Conservation (phyloP, 345 rosid species). For the Populus deltoides region DNA sequence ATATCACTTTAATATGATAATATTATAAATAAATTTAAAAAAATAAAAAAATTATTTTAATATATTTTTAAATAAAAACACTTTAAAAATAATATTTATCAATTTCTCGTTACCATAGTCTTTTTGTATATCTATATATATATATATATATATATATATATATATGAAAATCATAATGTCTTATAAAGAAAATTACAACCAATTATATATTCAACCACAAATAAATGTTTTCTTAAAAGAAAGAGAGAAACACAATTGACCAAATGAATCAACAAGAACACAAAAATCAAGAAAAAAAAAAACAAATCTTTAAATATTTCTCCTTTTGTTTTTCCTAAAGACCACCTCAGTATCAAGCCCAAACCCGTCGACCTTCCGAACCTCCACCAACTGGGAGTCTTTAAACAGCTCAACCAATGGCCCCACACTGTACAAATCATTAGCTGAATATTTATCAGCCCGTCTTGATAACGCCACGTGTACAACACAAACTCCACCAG, state of each 20-base stretch:
- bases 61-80: no score
- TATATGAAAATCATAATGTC: no score
- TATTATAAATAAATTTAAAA: no score
- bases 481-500: constrained; percentile 35
- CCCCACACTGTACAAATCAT: constrained; percentile 36
- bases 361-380: constrained; percentile 33
- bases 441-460: constrained; percentile 43
- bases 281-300: neutral
- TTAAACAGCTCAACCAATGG: constrained; percentile 30
- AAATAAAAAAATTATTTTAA: no score
- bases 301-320: neutral
- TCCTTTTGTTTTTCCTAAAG: constrained; percentile 17
- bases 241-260: neutral
- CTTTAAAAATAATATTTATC: no score
- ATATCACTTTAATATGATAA: fast-evolving
- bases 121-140: no score
- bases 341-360: constrained; percentile 42
- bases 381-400: constrained; percentile 29
- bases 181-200: no score
- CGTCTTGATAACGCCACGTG: constrained; percentile 37
- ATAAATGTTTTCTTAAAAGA: neutral
- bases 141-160: no score
- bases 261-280: neutral
- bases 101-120: fast-evolving
- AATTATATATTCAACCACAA: no score